These are phyloP conservation scores for Suhomyces guaymorum DNA, from an alignment of 1,139 yeast genomes.

Conservation along the genomic window DNA sequence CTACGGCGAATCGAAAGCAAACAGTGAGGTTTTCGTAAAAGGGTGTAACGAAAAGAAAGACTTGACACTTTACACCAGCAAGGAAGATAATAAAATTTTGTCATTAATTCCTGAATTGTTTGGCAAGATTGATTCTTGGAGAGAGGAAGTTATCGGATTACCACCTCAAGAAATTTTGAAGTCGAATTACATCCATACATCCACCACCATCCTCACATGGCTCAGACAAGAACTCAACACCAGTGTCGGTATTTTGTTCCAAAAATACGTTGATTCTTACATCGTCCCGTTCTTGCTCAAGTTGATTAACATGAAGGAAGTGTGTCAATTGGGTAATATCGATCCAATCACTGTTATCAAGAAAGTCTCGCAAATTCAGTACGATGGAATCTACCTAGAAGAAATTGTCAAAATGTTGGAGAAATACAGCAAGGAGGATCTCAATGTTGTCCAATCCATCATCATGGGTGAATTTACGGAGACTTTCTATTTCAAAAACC, in stretches of 20 bases:
- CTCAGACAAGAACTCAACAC: conserved; percentile 43
- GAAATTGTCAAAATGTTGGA: conserved; percentile 55
- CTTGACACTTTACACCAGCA: conserved; percentile 31
- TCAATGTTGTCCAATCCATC: conserved; percentile 68
- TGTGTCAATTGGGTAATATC: conserved; percentile 71
- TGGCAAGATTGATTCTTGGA: conserved; percentile 44
- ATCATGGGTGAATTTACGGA: conserved; percentile 72
- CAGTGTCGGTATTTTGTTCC: conserved; percentile 43
- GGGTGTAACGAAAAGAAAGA: conserved; percentile 29
- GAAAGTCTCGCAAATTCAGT: conserved; percentile 60
- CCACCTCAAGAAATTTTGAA: conserved; percentile 49
- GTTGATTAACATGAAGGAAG: conserved; percentile 73
- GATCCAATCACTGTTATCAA: conserved; percentile 57
- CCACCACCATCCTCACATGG: conserved; percentile 49
- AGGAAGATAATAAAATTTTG: conserved; percentile 24
- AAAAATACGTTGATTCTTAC: conserved; percentile 36
- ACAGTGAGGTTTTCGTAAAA: conserved; percentile 44
- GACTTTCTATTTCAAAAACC: conserved; percentile 71
- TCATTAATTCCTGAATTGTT: conserved; percentile 38
- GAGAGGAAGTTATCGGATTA: conserved; percentile 33
- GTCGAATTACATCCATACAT: conserved; percentile 48
- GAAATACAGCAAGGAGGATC: conserved; percentile 37
- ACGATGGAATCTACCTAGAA: conserved; percentile 44
- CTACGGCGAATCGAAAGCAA: conserved; percentile 50
- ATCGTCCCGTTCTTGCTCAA: conserved; percentile 73